phyloP scores from a whole-genome alignment of 345 rosid genomes.

The Eucalyptus fibrosa region DNA sequence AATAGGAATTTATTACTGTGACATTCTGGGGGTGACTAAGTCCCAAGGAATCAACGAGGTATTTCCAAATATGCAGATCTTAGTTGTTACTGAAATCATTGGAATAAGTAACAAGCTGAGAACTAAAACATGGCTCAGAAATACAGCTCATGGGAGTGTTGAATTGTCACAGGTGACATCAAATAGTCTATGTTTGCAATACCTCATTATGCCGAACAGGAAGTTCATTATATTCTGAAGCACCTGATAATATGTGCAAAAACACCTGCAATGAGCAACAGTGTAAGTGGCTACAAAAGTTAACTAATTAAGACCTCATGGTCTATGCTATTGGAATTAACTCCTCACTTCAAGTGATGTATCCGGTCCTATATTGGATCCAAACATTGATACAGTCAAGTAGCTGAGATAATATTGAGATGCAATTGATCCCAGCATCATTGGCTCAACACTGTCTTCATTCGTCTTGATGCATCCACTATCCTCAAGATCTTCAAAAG shows the following conservation, averaged over 20 bases:
- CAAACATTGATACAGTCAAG: conserved; percentile 94
- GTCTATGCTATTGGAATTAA: neutral
- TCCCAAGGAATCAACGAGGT: neutral
- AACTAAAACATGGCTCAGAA: neutral
- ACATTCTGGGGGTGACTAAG: neutral
- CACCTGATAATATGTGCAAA: conserved; percentile 77
- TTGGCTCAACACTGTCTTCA: conserved; percentile 68
- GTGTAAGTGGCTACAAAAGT: neutral
- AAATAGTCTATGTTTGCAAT: neutral
- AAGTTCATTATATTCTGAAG: conserved; percentile 89
- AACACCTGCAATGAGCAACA: conserved; percentile 35
- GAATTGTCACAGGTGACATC: neutral
- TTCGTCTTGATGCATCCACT: conserved; percentile 85
- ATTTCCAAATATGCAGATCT: neutral
- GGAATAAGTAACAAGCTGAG: neutral
- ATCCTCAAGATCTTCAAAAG: conserved; percentile 97
- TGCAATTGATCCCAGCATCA: conserved; percentile 87
- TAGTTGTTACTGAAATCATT: neutral
- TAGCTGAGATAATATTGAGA: conserved; percentile 94
- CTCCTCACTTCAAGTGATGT: conserved; percentile 81
- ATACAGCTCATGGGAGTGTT: neutral
- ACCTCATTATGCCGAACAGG: conserved; percentile 99
- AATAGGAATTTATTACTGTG: neutral
- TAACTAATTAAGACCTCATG: neutral
- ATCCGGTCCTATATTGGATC: conserved; percentile 87